These are phyloP conservation scores for Leishmania guyanensis DNA, from an alignment of 208 protist genomes.

Conservation along the genomic window DNA sequence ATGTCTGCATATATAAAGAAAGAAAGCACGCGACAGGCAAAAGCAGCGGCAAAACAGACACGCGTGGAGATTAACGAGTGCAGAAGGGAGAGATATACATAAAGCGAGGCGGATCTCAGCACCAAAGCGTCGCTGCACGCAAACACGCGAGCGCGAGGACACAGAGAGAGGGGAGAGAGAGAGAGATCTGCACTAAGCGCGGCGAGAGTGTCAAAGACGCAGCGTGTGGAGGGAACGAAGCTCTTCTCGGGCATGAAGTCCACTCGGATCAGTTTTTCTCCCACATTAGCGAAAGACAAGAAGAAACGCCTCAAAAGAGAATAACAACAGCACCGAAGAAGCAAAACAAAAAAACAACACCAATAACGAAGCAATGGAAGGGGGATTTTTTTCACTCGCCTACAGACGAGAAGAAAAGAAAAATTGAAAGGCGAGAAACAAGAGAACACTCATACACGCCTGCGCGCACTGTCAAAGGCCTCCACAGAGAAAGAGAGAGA, in stretches of 20 bases:
- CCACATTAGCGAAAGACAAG: not conserved
- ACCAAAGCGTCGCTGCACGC: not conserved
- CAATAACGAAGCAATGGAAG: not conserved
- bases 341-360: not conserved
- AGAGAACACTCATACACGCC: not conserved
- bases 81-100: not conserved
- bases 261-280: not conserved
- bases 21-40: not conserved
- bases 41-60: not conserved
- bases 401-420: not conserved
- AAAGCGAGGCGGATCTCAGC: not conserved
- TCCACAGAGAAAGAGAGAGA: not conserved
- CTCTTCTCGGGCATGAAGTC: not conserved
- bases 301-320: no score
- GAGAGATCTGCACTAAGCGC: not conserved
- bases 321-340: no score
- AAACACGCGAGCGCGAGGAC: not conserved
- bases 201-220: not conserved
- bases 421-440: not conserved
- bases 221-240: not conserved
- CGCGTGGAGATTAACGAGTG: not conserved
- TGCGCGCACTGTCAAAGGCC: not conserved
- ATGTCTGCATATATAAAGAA: not conserved
- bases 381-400: not conserved
- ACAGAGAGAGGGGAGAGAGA: not conserved